Base-by-base conservation (phyloP, 106 monocot species). In the Acorus gramineus region DNA sequence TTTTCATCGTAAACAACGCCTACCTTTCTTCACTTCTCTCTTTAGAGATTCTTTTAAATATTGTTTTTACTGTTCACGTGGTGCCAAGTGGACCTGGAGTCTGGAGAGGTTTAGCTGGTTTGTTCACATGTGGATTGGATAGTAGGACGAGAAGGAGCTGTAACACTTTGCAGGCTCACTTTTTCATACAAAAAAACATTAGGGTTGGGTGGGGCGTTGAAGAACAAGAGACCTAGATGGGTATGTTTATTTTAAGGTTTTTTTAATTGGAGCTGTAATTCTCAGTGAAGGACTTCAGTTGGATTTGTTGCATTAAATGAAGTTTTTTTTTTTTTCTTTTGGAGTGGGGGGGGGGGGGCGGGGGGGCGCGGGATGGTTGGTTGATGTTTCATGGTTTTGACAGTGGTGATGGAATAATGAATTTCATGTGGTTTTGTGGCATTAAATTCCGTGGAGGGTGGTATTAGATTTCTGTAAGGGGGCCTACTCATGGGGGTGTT, bases 41-140 rank as follows among this genome's bases (percentile, higher is more conserved):
- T 28, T 28, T 28, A 28, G 28, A 28, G 28, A 28, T 28, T 28
- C 28, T 28, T 28, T 28, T 28, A 28, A 28, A 28, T 28, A 28
- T 28, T 75, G 72, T 55, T 68, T 70, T 61, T 67, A 56, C 11
- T 28, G 14, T 71, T 87, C 84, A 84, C 89, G 76, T 77, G 85
- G 57, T 72, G 83, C 80, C 82, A 80, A 77, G 78, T 85, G 76
- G 70, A 77, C 73, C 69, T 7, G 50, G 60, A 5, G 7, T 44
- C n/a, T 28, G 28, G 28, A 28, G 28, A 28, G 28, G 28, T 28
- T 55, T 66, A 50, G 78, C 70, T 66, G 67, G 52, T 67, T 76
- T 86, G 86, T 86, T 80, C 71, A 59, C 53, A 75, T 80, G 64
- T 76, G 79, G 67, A 56, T 78, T 86, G 77, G 80, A 77, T 56